Base-by-base conservation (phyloP, 1,284 basidiomycete genomes). In the Ganoderma sinense region DNA sequence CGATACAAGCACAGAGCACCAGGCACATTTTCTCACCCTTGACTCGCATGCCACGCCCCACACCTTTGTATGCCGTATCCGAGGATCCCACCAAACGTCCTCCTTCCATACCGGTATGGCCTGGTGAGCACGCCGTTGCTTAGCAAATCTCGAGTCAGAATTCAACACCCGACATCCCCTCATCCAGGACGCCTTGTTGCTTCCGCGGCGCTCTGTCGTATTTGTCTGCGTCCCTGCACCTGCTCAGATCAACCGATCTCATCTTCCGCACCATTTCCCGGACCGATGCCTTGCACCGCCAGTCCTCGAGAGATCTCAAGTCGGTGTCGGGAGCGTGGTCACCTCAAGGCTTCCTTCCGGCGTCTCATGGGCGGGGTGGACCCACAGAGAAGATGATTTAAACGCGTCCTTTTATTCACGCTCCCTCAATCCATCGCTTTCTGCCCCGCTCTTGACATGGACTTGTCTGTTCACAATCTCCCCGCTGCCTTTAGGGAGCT, bases 341-440 rank as follows among this genome's bases (percentile, higher is more conserved):
- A 59, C 67, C 69, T 73, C 66, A 66, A 73, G 71, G 71, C 69
- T 48, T 55, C 55, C 40, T n/a, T 6, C n/a, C 36, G 41, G 71
- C 71, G 67, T 63, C 64, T 63, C 41, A 39, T 67, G 69, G 69
- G 71, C 71, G 71, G 60, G 20, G 36, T 71, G 71, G 67, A 73
- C 69, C 69, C 68, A 73, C 71, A 70, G 23, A 65, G 69, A 69
- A 65, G 63, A 61, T 65, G 63, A 65, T 69, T 67, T 69, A 69
- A 70, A 71, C 51, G 48, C 55, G 16, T 55, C 40, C 40, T 63
- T 26, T 29, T 23, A 43, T 62, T 58, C 36, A 2, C 36, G 41
- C 20, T 40, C 53, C 56, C 45, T 65, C 61, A 65, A 43, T 31
- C 69, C 60, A 68, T 56, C 48, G 43, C 59, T 41, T 41, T 26